phyloP scores from a whole-genome alignment of 768 basidiomycete genomes.

The Suillus americanus region DNA sequence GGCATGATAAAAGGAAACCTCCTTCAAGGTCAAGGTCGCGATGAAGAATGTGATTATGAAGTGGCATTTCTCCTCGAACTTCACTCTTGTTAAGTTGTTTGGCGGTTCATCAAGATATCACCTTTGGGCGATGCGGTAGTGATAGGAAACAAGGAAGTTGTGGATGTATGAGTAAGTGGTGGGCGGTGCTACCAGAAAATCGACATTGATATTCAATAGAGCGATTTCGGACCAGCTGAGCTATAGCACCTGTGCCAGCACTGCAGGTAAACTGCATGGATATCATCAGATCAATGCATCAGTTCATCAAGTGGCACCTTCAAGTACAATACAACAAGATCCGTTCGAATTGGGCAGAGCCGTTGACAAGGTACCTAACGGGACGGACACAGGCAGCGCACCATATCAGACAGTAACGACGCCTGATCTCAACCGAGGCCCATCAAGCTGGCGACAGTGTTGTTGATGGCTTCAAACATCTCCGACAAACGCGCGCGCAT shows the following conservation, averaged over 20 bases:
- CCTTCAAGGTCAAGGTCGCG: too few relatives aligned
- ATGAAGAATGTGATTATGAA: too few relatives aligned
- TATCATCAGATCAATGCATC: not conserved
- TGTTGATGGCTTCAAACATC: slow-evolving; percentile 26
- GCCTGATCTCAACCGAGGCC: not conserved
- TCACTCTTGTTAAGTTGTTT: too few relatives aligned
- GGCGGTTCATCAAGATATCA: too few relatives aligned
- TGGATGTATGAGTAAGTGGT: not conserved
- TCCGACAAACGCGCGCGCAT: slow-evolving; percentile 22
- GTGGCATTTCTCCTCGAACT: not conserved
- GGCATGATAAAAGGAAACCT: not conserved
- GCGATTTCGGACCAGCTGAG: not conserved
- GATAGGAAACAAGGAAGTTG: not conserved
- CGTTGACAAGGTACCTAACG: not conserved
- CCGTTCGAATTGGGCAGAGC: not conserved
- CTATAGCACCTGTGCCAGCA: not conserved
- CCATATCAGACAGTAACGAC: not conserved
- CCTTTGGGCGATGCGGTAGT: not conserved
- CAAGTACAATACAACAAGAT: not conserved
- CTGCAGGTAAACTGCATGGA: not conserved
- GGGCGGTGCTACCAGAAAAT: not conserved
- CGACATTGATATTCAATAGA: not conserved
- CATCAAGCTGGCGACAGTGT: slow-evolving; percentile 21
- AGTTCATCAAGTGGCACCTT: not conserved
- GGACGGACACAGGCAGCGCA: not conserved